A percentile compares a stretch with the other conserved stretches of the same genome.
Evolutionary conservation across 1,139 yeast genomes (phyloP).

Genomic region (Kluyveromyces sp.): DNA sequence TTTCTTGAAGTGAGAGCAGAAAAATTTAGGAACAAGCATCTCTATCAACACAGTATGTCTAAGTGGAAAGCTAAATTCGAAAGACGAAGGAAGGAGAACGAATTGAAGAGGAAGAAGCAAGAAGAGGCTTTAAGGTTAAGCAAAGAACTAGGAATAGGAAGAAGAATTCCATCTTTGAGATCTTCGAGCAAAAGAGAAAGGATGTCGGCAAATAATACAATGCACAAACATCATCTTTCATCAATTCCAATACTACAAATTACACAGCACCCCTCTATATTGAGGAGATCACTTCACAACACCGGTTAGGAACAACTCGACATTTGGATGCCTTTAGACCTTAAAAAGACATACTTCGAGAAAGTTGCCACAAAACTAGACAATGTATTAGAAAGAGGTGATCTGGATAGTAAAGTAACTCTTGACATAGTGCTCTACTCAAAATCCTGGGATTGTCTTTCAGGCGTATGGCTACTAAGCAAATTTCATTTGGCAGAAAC

Average conservation of each 20-base stretch:
- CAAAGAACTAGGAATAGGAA: slow-evolving; percentile 29
- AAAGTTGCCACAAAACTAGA: neutral
- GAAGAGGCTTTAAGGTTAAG: slow-evolving; percentile 38
- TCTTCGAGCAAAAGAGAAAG: neutral
- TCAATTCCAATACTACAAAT: slow-evolving; percentile 1
- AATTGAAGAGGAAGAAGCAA: slow-evolving; percentile 33
- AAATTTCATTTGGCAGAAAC: slow-evolving; percentile 19
- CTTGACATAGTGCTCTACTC: slow-evolving; percentile 18
- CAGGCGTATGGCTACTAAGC: slow-evolving; percentile 23
- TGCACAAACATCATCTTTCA: slow-evolving; percentile 10
- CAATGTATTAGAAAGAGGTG: neutral
- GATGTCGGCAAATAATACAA: neutral
- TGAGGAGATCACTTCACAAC: slow-evolving; percentile 25
- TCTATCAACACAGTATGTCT: slow-evolving; percentile 28
- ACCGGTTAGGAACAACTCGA: slow-evolving; percentile 16
- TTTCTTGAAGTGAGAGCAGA: slow-evolving; percentile 40
- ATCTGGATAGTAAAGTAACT: neutral
- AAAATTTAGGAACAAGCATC: slow-evolving; percentile 21
- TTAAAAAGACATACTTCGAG: slow-evolving; percentile 16
- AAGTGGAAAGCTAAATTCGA: slow-evolving; percentile 27
- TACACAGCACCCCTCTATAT: slow-evolving; percentile 21
- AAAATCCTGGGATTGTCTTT: slow-evolving; percentile 20
- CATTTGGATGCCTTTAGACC: slow-evolving; percentile 23
- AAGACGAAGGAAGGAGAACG: slow-evolving; percentile 30
- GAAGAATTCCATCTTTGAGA: neutral